A percentile compares a stretch with the other conserved stretches of the same genome.
These are phyloP conservation scores for Ceratobasidium sp. DNA, from an alignment of 1,284 basidiomycete species.

Conservation along the genomic window DNA sequence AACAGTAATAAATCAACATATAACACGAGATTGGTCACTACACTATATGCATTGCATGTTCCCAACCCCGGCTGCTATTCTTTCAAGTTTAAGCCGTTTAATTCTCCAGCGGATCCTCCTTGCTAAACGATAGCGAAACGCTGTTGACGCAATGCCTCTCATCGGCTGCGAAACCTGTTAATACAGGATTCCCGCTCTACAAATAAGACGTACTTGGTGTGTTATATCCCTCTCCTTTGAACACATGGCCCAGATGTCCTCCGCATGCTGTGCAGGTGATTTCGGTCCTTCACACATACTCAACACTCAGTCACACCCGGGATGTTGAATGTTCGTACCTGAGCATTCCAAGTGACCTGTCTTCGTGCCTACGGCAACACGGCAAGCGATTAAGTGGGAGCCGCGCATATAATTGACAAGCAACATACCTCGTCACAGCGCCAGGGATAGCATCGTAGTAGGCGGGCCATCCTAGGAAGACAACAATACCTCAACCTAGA, in stretches of 20 bases:
- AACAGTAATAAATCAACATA: not conserved
- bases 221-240: conserved; percentile 66
- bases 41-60: not conserved
- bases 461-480: conserved; percentile 83
- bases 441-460: conserved; percentile 96
- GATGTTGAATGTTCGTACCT: conserved; percentile 48
- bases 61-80: not conserved
- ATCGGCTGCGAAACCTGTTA: conserved; percentile 65
- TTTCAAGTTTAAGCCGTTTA: conserved; percentile 4
- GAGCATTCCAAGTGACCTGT: conserved; percentile 67
- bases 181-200: conserved; percentile 44
- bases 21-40: not conserved
- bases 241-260: conserved; percentile 94
- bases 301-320: not conserved
- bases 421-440: conserved; percentile 72
- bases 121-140: conserved; percentile 83
- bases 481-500: not conserved
- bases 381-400: conserved; percentile 55
- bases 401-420: conserved; percentile 53
- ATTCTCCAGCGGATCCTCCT: conserved; percentile 59
- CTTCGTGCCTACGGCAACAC: conserved; percentile 72
- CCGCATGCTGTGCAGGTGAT: conserved; percentile 88
- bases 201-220: conserved; percentile 73
- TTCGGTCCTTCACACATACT: conserved; percentile 65
- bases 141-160: conserved; percentile 95